phyloP scores from a whole-genome alignment of 2,329 filamentous ascomycete genomes.

The Rutstroemia sp. region DNA sequence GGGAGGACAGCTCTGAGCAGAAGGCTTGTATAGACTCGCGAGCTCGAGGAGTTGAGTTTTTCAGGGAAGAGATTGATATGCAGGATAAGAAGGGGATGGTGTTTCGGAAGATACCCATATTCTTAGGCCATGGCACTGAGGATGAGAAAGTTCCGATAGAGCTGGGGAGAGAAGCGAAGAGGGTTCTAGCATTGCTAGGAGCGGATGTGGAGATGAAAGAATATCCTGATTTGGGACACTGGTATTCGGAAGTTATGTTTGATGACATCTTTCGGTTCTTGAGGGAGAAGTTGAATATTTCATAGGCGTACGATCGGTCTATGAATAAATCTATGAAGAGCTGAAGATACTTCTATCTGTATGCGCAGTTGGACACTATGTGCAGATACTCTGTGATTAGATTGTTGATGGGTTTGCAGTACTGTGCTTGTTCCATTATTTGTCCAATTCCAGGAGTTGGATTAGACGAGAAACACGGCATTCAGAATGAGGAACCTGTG shows the following conservation, averaged over 20 bases:
- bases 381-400: too few species aligned
- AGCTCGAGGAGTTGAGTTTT: conserved; percentile 6
- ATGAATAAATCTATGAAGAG: too few species aligned
- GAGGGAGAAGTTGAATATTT: conserved; percentile 6
- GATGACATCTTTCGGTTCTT: conserved; percentile 32
- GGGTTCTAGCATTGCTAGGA: conserved; percentile 31
- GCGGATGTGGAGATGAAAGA: conserved; percentile 31
- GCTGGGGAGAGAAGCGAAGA: conserved; percentile 31
- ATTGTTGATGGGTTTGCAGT: too few species aligned
- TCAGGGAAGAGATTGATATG: conserved; percentile 17
- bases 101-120: conserved; percentile 32
- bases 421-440: too few species aligned
- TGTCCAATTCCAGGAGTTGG: too few species aligned
- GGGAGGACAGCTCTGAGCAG: conserved; percentile 1
- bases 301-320: too few species aligned
- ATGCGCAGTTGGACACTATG: too few species aligned
- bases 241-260: conserved; percentile 37
- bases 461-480: too few species aligned
- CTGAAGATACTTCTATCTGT: too few species aligned
- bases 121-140: conserved; percentile 40
- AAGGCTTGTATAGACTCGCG: not conserved
- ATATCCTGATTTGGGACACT: conserved; percentile 39
- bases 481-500: too few species aligned
- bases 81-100: not conserved
- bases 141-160: conserved; percentile 36